A percentile compares a stretch with the other conserved stretches of the same genome.
Evolutionary conservation across 805 yeast genomes (phyloP).

Genomic region (Torulaspora delbrueckii): DNA sequence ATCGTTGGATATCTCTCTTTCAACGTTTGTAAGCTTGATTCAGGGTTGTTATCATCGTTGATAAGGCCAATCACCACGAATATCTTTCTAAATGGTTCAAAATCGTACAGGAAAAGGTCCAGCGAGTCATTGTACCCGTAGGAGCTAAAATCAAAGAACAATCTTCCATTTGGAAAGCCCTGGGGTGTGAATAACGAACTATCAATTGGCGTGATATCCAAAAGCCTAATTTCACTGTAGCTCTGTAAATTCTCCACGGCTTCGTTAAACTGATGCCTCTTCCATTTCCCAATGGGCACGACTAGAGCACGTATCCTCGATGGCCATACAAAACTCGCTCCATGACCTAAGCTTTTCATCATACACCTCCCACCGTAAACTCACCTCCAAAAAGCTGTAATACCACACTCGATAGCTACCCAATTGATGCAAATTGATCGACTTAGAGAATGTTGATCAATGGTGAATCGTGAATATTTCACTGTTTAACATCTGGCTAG

Average conservation of each 20-base stretch:
- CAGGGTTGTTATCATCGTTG: constrained; percentile 26
- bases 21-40: constrained; percentile 38
- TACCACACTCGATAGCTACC: neutral
- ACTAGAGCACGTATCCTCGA: constrained; percentile 61
- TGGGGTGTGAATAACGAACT: constrained; percentile 72
- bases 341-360: constrained; percentile 1
- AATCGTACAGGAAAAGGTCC: constrained; percentile 68
- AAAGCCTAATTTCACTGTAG: constrained; percentile 60
- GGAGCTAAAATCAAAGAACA: constrained; percentile 53
- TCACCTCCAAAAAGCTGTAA: neutral
- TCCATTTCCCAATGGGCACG: constrained; percentile 58
- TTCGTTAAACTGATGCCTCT: constrained; percentile 35
- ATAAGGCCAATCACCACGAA: constrained; percentile 54
- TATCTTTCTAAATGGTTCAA: constrained; percentile 83
- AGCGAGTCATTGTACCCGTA: constrained; percentile 44
- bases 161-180: constrained; percentile 72
- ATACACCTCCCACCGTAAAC: neutral
- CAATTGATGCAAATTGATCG: neutral
- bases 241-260: constrained; percentile 43
- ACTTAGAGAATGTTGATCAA: neutral
- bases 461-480: neutral
- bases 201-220: constrained; percentile 67
- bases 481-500: neutral
- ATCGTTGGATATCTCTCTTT: constrained; percentile 29
- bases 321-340: constrained; percentile 46